Percentiles rank a stretch among this genome's conserved stretches.
These are phyloP conservation scores for Rhodotorula graminis DNA, from an alignment of 768 basidiomycete genomes.

Conservation along the genomic window DNA sequence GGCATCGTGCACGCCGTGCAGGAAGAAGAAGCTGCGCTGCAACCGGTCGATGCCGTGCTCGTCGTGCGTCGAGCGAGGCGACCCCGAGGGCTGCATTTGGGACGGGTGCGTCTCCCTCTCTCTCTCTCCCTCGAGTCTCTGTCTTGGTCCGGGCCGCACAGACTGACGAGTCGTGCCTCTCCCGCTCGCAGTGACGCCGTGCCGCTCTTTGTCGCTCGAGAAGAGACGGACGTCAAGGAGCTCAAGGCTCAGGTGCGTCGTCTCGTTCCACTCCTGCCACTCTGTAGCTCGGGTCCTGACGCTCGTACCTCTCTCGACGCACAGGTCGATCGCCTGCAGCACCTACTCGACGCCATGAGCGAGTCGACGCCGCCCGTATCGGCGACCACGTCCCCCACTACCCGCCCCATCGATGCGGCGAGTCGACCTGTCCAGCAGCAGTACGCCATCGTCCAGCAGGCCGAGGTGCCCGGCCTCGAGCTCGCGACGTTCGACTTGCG, in stretches of 20 bases:
- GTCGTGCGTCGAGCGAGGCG: conserved; percentile 22
- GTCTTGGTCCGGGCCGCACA: too few species aligned
- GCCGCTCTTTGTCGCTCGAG: conserved; percentile 12
- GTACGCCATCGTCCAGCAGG: not conserved
- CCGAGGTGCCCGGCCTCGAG: not conserved
- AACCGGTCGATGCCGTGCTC: conserved; percentile 25
- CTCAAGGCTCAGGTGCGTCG: conserved; percentile 16
- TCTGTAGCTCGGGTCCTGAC: not conserved
- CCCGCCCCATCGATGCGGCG: not conserved
- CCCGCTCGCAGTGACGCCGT: conserved; percentile 11
- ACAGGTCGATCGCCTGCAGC: conserved; percentile 26
- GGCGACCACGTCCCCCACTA: not conserved
- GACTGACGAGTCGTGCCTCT: too few species aligned
- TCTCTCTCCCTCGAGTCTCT: too few species aligned
- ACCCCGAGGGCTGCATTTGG: conserved; percentile 23
- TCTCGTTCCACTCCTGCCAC: not conserved
- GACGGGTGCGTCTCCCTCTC: conserved; percentile 16
- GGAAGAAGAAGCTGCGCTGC: conserved; percentile 33
- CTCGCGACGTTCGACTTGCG: conserved; percentile 11
- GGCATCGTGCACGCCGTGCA: conserved; percentile 25
- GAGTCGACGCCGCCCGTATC: not conserved
- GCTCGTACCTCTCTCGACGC: not conserved
- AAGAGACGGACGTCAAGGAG: conserved; percentile 18
- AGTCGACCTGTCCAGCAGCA: not conserved
- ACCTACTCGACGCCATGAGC: conserved; percentile 13